These are phyloP conservation scores for Westerdykella sp. DNA, from an alignment of 2,329 filamentous ascomycete genomes.

Conservation along the genomic window DNA sequence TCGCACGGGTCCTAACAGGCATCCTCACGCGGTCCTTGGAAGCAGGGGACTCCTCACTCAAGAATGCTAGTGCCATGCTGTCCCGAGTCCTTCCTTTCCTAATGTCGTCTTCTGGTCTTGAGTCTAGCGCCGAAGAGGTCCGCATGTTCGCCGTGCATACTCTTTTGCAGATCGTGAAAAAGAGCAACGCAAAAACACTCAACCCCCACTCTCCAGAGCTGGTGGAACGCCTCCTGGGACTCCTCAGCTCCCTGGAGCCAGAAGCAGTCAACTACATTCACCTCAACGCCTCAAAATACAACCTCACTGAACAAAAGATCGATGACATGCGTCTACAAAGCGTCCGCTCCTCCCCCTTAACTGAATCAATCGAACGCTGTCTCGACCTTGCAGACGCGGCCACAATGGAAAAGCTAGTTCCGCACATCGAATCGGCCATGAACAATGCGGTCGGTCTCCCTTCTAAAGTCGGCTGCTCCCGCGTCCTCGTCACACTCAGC, in stretches of 20 bases:
- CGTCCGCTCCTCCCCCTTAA: slow-evolving; percentile 81
- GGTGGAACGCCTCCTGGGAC: slow-evolving; percentile 70
- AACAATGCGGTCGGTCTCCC: slow-evolving; percentile 84
- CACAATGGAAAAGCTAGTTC: slow-evolving; percentile 69
- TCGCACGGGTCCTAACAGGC: slow-evolving; percentile 79
- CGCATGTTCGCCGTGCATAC: slow-evolving; percentile 74
- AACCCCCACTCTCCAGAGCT: slow-evolving; percentile 76
- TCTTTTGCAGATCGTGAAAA: slow-evolving; percentile 83
- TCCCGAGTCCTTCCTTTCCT: slow-evolving; percentile 84
- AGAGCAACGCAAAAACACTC: slow-evolving; percentile 67
- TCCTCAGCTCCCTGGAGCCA: slow-evolving; percentile 82
- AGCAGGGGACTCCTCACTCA: slow-evolving; percentile 60
- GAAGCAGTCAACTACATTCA: slow-evolving; percentile 89
- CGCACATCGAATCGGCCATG: slow-evolving; percentile 69
- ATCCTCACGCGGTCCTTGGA: slow-evolving; percentile 81
- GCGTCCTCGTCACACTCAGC: slow-evolving; percentile 76
- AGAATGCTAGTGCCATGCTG: slow-evolving; percentile 72
- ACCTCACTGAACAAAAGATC: slow-evolving; percentile 80
- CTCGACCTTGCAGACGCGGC: slow-evolving; percentile 74
- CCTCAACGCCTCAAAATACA: slow-evolving; percentile 75
- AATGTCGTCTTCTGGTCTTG: slow-evolving; percentile 79
- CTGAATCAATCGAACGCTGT: slow-evolving; percentile 84
- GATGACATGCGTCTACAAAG: slow-evolving; percentile 78
- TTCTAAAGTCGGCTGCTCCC: slow-evolving; percentile 85
- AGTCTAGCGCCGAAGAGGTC: slow-evolving; percentile 82